Evolutionary conservation across 2,329 filamentous ascomycete genomes (phyloP).

Genomic region (Tolypocladium pustulatum): DNA sequence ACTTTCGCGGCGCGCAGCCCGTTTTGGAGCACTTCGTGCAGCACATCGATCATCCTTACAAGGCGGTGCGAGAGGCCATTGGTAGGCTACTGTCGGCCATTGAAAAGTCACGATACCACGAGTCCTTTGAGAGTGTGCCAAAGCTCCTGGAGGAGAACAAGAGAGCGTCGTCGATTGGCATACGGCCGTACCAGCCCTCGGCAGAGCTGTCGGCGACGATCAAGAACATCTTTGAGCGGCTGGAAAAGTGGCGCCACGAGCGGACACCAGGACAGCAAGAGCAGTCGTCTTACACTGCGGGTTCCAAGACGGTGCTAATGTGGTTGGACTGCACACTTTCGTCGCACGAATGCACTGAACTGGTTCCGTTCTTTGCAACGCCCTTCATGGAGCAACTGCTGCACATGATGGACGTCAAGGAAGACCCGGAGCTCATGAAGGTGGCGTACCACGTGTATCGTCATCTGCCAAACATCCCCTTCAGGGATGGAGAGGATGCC

Average conservation of each 20-base stretch:
- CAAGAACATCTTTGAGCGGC: constrained; percentile 61
- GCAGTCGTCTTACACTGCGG: constrained; percentile 87
- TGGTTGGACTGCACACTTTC: constrained; percentile 91
- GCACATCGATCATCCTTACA: constrained; percentile 95
- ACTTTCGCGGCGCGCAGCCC: constrained; percentile 83
- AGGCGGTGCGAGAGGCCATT: constrained; percentile 91
- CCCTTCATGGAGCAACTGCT: constrained; percentile 85
- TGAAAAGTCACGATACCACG: constrained; percentile 84
- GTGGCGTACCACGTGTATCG: constrained; percentile 95
- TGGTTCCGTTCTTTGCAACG: constrained; percentile 83
- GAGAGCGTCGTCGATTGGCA: constrained; percentile 68
- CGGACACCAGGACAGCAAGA: constrained; percentile 82
- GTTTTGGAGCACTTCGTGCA: constrained; percentile 81
- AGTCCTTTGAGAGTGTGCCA: constrained; percentile 76
- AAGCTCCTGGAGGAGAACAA: constrained; percentile 71
- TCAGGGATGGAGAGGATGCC: constrained; percentile 74
- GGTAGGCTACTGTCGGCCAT: constrained; percentile 81
- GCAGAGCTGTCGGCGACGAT: constrained; percentile 66
- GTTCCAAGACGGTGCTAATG: constrained; percentile 87
- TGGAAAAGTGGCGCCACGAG: constrained; percentile 82
- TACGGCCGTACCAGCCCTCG: constrained; percentile 70
- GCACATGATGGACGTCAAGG: constrained; percentile 99
- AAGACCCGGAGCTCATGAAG: constrained; percentile 90
- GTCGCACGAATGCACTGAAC: constrained; percentile 83
- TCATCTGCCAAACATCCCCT: constrained; percentile 89